These are phyloP conservation scores for Sutorius australiensis DNA, from an alignment of 768 basidiomycete species.

Conservation along the genomic window DNA sequence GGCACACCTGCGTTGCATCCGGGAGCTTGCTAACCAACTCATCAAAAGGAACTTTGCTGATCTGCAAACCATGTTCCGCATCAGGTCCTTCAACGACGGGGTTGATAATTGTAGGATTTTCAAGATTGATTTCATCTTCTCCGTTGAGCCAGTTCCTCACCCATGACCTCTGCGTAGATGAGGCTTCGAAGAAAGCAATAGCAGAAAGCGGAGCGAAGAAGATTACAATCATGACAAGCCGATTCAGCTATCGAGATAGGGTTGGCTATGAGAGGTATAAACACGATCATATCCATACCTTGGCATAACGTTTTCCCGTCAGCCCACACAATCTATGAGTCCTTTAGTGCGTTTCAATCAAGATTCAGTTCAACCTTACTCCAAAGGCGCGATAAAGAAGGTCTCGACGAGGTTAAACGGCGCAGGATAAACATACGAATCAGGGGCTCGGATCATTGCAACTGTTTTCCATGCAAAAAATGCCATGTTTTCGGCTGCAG, in stretches of 20 bases:
- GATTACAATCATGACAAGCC: constrained; percentile 68
- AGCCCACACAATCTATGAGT: constrained; percentile 42
- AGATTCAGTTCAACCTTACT: constrained; percentile 48
- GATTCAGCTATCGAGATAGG: constrained; percentile 55
- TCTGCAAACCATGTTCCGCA: constrained; percentile 52
- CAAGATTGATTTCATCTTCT: constrained; percentile 55
- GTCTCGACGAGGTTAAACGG: constrained; percentile 90
- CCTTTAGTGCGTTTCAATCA: neutral
- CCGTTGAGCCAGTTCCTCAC: constrained; percentile 63
- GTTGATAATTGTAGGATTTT: constrained; percentile 51
- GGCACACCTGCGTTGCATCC: constrained; percentile 61
- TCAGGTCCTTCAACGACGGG: constrained; percentile 58
- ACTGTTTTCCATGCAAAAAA: constrained; percentile 89
- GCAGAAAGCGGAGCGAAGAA: constrained; percentile 75
- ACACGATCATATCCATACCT: constrained; percentile 32
- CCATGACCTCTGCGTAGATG: constrained; percentile 58
- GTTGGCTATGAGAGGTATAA: constrained; percentile 1
- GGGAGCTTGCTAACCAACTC: constrained; percentile 72
- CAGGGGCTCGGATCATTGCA: constrained; percentile 81
- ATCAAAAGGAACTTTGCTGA: constrained; percentile 66
- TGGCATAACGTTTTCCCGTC: constrained; percentile 53
- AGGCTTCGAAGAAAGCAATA: constrained; percentile 72
- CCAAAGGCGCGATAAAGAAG: constrained; percentile 77
- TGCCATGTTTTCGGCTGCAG: constrained; percentile 85
- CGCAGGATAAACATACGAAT: constrained; percentile 79